Conservation (phyloP, 116 monocot species). For the Papilionanthe hybrid region DNA sequence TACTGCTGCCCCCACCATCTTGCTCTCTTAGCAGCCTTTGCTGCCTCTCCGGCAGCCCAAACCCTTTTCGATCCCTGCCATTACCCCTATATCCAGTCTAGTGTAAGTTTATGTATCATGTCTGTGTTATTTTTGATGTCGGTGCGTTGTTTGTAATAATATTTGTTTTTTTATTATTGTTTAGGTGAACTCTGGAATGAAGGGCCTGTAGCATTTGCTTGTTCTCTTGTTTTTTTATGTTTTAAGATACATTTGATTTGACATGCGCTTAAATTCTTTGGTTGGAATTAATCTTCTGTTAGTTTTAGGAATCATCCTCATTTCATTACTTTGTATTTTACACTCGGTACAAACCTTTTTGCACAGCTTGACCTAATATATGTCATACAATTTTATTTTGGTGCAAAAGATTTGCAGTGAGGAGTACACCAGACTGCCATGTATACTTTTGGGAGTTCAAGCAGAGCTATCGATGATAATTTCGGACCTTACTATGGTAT, state of each 20-base stretch:
- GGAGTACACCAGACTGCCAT: slow-evolving; percentile 38
- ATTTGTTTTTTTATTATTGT: no score
- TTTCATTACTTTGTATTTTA: not conserved
- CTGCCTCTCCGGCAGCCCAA: no score
- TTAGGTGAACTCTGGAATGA: no score
- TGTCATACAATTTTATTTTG: not conserved
- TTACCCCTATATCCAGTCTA: no score
- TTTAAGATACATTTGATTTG: not conserved
- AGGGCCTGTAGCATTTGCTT: not conserved
- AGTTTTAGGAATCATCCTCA: not conserved
- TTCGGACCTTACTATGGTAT: slow-evolving; percentile 50
- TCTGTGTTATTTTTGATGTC: no score
- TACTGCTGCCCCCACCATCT: no score
- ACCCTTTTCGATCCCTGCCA: no score
- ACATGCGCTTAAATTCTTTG: not conserved
- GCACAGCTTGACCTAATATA: slow-evolving; percentile 13
- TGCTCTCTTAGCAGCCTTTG: no score
- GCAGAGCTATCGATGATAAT: slow-evolving; percentile 49
- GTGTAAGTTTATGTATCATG: no score
- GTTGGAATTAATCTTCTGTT: not conserved
- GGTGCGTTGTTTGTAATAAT: no score
- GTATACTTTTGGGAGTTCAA: slow-evolving; percentile 44
- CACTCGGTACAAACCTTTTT: not conserved
- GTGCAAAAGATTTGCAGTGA: slow-evolving; percentile 42
- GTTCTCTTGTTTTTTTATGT: not conserved